Conservation (phyloP, 2,329 filamentous ascomycete species). For the Beauveria medogensis region DNA sequence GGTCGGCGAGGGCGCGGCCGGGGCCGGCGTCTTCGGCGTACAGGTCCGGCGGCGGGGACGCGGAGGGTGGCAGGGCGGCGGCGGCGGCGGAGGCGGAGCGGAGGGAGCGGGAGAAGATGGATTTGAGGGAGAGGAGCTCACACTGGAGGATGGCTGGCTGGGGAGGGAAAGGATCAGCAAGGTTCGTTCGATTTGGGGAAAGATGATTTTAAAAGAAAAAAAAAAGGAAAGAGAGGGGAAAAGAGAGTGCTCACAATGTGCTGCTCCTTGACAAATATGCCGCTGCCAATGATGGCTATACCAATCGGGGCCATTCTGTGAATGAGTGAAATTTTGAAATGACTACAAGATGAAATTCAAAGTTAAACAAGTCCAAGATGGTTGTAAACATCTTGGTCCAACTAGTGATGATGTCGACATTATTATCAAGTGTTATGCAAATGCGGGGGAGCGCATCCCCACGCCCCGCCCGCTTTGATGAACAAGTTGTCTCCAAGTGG, state of each 20-base stretch:
- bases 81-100: constrained; percentile 43
- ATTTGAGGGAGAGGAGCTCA: constrained; percentile 46
- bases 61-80: constrained; percentile 24
- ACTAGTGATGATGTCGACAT: no score
- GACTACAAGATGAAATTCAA: not conserved
- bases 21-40: constrained; percentile 47
- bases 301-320: constrained; percentile 29
- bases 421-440: not conserved
- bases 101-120: constrained; percentile 57
- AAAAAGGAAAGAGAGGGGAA: not conserved
- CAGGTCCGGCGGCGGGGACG: constrained; percentile 29
- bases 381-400: no score
- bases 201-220: no score
- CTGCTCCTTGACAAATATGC: constrained; percentile 52
- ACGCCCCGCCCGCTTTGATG: not conserved
- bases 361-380: not conserved
- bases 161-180: not conserved
- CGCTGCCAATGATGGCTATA: constrained; percentile 54
- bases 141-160: constrained; percentile 51
- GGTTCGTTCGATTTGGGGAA: no score
- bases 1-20: constrained; percentile 39
- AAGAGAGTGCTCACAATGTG: constrained; percentile 37
- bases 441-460: not conserved
- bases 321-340: not conserved
- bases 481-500: not conserved